Evolutionary conservation across 148 eudicot genomes (phyloP).

Genomic region (Vaccinium macrocarpon): DNA sequence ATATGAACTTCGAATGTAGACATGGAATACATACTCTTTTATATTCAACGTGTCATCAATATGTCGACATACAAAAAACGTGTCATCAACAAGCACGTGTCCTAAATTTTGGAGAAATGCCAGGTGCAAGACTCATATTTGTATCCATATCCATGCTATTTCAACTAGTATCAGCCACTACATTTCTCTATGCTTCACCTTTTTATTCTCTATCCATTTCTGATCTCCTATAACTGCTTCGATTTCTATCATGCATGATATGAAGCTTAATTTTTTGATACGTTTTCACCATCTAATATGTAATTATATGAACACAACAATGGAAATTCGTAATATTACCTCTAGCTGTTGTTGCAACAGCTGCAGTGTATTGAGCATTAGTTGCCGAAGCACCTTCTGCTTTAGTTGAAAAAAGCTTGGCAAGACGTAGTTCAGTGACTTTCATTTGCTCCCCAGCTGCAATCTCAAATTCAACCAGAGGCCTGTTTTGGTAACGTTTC

Average conservation of each 20-base stretch:
- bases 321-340: slow-evolving; percentile 39
- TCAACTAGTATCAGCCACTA: neutral
- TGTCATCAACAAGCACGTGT: neutral
- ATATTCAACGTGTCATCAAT: too few species aligned
- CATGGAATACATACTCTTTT: neutral
- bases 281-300: neutral
- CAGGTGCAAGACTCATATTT: neutral
- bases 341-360: slow-evolving; percentile 57
- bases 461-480: slow-evolving; percentile 79
- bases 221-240: neutral
- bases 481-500: slow-evolving; percentile 85
- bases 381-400: slow-evolving; percentile 25
- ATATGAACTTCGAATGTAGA: neutral
- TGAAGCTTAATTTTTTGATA: neutral
- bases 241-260: neutral
- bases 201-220: neutral
- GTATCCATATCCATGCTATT: neutral
- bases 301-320: neutral
- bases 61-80: too few species aligned
- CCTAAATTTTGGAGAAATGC: neutral
- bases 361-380: slow-evolving; percentile 23
- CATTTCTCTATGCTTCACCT: neutral
- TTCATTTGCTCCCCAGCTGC: slow-evolving; percentile 96
- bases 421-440: slow-evolving; percentile 80
- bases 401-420: slow-evolving; percentile 60